A percentile compares a stretch with the other conserved stretches of the same genome.
Evolutionary conservation across 2,329 filamentous ascomycete genomes (phyloP).

Genomic region (Colletotrichum eleusines): DNA sequence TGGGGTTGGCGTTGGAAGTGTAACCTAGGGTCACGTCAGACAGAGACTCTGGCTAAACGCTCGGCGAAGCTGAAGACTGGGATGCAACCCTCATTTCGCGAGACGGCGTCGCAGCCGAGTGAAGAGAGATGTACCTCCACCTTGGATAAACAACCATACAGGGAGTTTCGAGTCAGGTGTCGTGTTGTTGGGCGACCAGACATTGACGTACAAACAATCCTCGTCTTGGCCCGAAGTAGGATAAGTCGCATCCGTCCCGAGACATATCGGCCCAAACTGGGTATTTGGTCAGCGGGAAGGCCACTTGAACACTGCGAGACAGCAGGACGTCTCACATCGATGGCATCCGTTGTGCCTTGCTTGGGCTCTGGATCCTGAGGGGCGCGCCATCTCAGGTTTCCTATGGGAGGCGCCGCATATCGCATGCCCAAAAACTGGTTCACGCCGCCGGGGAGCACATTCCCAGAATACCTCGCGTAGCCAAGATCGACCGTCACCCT

Average conservation of each 20-base stretch:
- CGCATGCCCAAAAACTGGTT: constrained; percentile 62
- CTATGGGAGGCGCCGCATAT: constrained; percentile 64
- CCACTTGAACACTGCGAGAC: background rate
- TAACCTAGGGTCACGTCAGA: constrained; percentile 53
- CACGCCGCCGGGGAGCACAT: constrained; percentile 53
- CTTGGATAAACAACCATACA: constrained; percentile 71
- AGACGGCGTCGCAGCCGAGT: background rate
- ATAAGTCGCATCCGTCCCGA: constrained; percentile 52
- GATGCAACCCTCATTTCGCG: background rate
- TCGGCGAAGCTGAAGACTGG: background rate
- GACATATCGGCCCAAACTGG: constrained; percentile 61
- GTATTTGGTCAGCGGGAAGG: constrained; percentile 12
- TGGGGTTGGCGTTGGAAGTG: constrained; percentile 60
- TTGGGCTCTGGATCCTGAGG: constrained; percentile 57
- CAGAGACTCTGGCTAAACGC: background rate
- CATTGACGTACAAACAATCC: constrained; percentile 78
- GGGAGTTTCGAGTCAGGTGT: constrained; percentile 68
- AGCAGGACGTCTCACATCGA: constrained; percentile 47
- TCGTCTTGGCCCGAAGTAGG: constrained; percentile 57
- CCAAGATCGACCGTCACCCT: constrained; percentile 53
- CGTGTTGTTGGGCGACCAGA: constrained; percentile 70
- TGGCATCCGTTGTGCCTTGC: constrained; percentile 51
- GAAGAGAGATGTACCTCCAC: constrained; percentile 52
- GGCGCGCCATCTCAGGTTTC: constrained; percentile 63
- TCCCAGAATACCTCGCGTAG: constrained; percentile 60